Conservation (phyloP, 75 land plant genomes). For the Pinus albicaulis region DNA sequence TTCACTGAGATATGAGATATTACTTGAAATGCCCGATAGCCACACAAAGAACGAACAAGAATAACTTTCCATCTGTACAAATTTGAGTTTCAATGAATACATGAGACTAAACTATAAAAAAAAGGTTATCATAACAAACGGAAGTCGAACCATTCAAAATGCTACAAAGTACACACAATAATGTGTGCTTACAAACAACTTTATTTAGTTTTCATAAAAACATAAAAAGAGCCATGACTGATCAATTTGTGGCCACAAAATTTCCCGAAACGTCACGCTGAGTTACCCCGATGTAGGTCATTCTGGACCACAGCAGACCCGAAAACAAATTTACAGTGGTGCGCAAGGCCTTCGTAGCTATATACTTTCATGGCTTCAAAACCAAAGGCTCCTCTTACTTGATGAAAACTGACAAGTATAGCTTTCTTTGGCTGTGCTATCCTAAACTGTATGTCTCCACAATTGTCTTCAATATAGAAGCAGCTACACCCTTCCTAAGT, state of each 20-base stretch:
- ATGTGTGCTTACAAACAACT: constrained; percentile 1
- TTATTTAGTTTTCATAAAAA: constrained; percentile 1
- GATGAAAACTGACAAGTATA: not conserved
- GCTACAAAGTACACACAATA: not conserved
- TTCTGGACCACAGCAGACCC: constrained; percentile 3
- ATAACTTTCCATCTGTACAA: not conserved
- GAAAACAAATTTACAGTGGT: constrained; percentile 4
- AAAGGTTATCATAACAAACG: not conserved
- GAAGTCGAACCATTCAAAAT: not conserved
- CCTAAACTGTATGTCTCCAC: constrained; percentile 1
- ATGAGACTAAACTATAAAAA: not conserved
- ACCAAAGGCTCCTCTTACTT: constrained; percentile 4
- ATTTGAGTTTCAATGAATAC: not conserved
- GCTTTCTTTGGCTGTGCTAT: not conserved
- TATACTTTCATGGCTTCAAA: not conserved
- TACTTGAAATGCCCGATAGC: not conserved
- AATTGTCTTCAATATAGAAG: not conserved
- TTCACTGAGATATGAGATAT: not conserved
- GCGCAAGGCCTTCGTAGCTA: not conserved
- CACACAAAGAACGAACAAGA: not conserved
- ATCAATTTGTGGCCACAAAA: constrained; percentile 5
- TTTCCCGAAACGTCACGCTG: constrained; percentile 3
- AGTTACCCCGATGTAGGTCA: constrained; percentile 1
- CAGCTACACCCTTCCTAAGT: not conserved
- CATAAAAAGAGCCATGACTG: constrained; percentile 1